These are phyloP conservation scores for Dictyostelium discoideum DNA, from an alignment of 78 protist genomes.

Conservation along the genomic window DNA sequence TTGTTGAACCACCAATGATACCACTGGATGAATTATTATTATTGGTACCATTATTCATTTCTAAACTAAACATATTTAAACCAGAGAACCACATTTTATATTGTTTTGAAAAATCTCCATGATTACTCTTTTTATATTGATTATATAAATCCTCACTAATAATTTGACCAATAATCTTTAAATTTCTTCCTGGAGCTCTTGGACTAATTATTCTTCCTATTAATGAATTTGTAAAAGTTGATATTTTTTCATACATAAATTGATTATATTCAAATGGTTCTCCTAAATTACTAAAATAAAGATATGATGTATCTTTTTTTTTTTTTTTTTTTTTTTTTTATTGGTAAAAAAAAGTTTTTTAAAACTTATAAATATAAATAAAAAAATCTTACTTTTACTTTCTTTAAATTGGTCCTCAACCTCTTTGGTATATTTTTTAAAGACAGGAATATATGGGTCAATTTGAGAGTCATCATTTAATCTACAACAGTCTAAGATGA, in stretches of 20 bases:
- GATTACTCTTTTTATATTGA: conserved; percentile 2
- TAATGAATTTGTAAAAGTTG: neutral
- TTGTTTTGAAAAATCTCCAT: neutral
- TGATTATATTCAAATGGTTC: neutral
- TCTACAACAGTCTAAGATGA: neutral
- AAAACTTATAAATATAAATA: neutral
- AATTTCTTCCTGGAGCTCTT: neutral
- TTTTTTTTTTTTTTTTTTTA: too few relatives aligned
- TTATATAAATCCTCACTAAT: neutral
- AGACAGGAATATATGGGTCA: neutral
- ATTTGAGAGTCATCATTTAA: neutral
- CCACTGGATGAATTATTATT: neutral
- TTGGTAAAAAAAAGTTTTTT: too few relatives aligned
- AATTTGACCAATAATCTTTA: neutral
- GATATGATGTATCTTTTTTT: neutral
- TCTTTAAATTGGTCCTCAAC: neutral
- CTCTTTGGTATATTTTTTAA: neutral
- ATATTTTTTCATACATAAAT: neutral
- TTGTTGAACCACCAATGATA: neutral
- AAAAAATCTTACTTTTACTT: conserved; percentile 3
- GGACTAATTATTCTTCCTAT: neutral
- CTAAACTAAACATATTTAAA: neutral
- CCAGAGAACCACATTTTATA: neutral
- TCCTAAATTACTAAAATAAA: neutral
- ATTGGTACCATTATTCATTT: neutral